Base-by-base conservation (phyloP, 2,329 filamentous ascomycete genomes). In the Didymella keratinophila region DNA sequence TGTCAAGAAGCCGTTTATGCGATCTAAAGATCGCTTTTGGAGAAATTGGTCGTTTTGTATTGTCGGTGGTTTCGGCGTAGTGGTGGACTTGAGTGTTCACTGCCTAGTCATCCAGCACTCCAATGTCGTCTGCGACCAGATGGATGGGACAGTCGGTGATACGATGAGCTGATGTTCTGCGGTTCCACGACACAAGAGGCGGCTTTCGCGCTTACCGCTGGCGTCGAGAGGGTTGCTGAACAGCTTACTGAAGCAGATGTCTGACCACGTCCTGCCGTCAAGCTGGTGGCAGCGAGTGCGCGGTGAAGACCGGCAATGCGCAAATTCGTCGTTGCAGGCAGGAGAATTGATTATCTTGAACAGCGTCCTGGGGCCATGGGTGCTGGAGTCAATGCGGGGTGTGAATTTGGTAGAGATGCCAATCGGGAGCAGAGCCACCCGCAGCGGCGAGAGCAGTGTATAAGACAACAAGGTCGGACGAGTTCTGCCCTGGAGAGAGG, bases 361-460 rank as follows among this genome's bases (percentile, higher is more conserved):
- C 21, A 42, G 12, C 18, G 53, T 51, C 32, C 34, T 43, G 49
- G 56, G 56, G 37, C 41, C 23, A 56, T 58, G 52, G 48, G 44
- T 54, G 51, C 8, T 47, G 44, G 45, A 44, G 58, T 56, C 36
- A 58, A 50, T 61, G 52, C 56, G 62, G 52, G 53, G 62, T 47
- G 51, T 60, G 56, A 63, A 56, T 58, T 54, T 60, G 61, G 32
- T 60, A 60, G 32, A 59, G 58, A 64, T 58, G 64, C 64, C 60
- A 63, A 58, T 54, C 67, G 59, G 62, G 61, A 63, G 61, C 66
- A 63, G 64, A 65, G 58, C 56, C 64, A 61, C 59, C 62, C 68
- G 66, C 62, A 61, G 66, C 67, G 69, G 70, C 71, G 65, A 67
- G 62, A 62, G 65, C 66, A 66, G 67, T 65, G 70, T 74, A 73